phyloP scores from a whole-genome alignment of 2,329 filamentous ascomycete genomes.

The Penicillium sp. region DNA sequence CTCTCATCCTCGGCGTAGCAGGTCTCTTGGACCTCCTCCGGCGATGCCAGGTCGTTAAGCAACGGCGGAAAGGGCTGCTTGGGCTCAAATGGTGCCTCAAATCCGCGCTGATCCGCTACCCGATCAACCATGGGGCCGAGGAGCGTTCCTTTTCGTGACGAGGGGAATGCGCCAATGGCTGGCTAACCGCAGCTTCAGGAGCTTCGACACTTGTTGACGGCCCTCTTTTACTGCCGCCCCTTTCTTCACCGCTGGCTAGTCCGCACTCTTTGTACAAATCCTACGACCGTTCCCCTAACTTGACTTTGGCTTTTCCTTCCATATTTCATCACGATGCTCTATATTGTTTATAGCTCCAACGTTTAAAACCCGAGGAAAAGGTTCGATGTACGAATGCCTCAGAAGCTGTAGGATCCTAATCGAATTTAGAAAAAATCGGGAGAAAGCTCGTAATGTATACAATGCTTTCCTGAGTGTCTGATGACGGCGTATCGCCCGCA shows the following conservation, averaged over 20 bases:
- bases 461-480: neutral
- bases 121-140: constrained; percentile 16
- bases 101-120: neutral
- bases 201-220: neutral
- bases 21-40: constrained; percentile 27
- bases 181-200: neutral
- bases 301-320: too few relatives aligned
- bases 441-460: neutral
- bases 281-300: neutral
- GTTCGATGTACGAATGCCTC: neutral
- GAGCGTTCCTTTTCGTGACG: neutral
- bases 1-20: constrained; percentile 32
- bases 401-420: neutral
- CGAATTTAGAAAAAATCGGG: neutral
- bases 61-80: constrained; percentile 42
- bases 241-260: neutral
- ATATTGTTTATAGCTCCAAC: too few relatives aligned
- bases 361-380: neutral
- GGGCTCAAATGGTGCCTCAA: constrained; percentile 31
- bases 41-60: constrained; percentile 32
- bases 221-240: constrained; percentile 10
- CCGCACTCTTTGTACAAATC: neutral
- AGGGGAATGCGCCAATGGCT: neutral
- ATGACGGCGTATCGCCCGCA: neutral
- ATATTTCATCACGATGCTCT: too few relatives aligned